A percentile compares a stretch with the other conserved stretches of the same genome.
Evolutionary conservation across 768 basidiomycete species (phyloP).

Genomic region (Boletus subparvulus): DNA sequence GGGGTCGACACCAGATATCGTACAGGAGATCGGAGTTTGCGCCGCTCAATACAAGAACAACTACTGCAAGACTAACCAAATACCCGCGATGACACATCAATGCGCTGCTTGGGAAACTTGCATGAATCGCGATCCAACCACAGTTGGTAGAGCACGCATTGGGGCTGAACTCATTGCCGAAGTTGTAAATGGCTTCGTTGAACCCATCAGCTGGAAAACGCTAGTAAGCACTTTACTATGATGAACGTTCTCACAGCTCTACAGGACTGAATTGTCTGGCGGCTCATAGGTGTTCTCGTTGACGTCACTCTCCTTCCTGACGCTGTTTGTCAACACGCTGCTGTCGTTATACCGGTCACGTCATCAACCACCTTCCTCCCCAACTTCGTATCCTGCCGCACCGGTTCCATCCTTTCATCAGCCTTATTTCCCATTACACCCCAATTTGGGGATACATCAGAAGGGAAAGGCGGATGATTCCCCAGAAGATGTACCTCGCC

Average conservation of each 20-base stretch:
- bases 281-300: slow-evolving; percentile 62
- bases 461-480: slow-evolving; percentile 29
- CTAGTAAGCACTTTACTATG: slow-evolving; percentile 54
- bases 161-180: slow-evolving; percentile 95
- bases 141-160: slow-evolving; percentile 85
- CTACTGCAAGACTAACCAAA: slow-evolving; percentile 67
- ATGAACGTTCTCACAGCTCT: slow-evolving; percentile 12
- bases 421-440: slow-evolving; percentile 53
- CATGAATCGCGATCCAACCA: slow-evolving; percentile 92
- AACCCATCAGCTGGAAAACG: slow-evolving; percentile 97
- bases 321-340: slow-evolving; percentile 78
- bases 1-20: slow-evolving; percentile 57
- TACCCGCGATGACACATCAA: slow-evolving; percentile 86
- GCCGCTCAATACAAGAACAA: slow-evolving; percentile 79
- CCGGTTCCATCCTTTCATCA: slow-evolving; percentile 44
- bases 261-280: slow-evolving; percentile 18
- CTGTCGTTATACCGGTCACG: slow-evolving; percentile 74
- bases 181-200: slow-evolving; percentile 94
- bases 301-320: slow-evolving; percentile 73
- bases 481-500: slow-evolving; percentile 45
- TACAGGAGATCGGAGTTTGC: slow-evolving; percentile 91
- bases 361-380: slow-evolving; percentile 47
- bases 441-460: slow-evolving; percentile 48
- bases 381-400: slow-evolving; percentile 39
- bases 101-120: slow-evolving; percentile 91